Base-by-base conservation (phyloP, 1,284 basidiomycete genomes). In the Puccinia hordei region DNA sequence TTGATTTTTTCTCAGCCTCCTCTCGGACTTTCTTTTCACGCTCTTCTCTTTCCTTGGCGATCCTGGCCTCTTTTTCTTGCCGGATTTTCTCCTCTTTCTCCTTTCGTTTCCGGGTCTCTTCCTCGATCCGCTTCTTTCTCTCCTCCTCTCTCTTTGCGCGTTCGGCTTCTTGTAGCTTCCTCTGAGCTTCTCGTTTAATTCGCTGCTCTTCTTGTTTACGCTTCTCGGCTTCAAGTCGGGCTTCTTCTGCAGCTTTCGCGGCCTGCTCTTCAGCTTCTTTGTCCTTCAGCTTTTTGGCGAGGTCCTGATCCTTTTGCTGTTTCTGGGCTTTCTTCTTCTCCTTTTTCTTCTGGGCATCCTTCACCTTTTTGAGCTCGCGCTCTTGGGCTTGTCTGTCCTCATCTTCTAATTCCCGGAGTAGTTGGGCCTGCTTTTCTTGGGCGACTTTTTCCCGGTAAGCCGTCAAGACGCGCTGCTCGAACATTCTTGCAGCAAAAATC, bases 401-500 rank as follows among this genome's bases (percentile, higher is more conserved):
- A 84, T 93, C 93, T 85, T 95, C 94, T 44, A 96, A 89, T 86
- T 96, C 94, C 57, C 92, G 90, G 73, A 96, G 88, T 13, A 96
- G 88, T 84, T 95, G 93, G 81, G 91, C 88, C 86, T 95, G 93
- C 83, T 93, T 90, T 86, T 95, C 93, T 85, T 93, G 92, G 27
- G 94, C 93, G n/a, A 95, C 92, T 83, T 91, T 91, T 87, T 95
- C 94, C 77, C 93, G 91, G 85, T 94, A 96, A 6, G 94, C 93
- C 83, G 94, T 91, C 76, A 98, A 90, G 55, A 98, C 96, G 35
- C 96, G 91, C 87, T 98, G 95, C 87, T 99, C 96, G 86, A 99
- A 98, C 94, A 98, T 97, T 80, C 97, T 91, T 55, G 96, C 96
- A n/a, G 96, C 96, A 85, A 98, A 99, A 87, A 99, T 98, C 83